Evolutionary conservation across 139 green algal species (phyloP).

Genomic region (Tetraselmis chui): DNA sequence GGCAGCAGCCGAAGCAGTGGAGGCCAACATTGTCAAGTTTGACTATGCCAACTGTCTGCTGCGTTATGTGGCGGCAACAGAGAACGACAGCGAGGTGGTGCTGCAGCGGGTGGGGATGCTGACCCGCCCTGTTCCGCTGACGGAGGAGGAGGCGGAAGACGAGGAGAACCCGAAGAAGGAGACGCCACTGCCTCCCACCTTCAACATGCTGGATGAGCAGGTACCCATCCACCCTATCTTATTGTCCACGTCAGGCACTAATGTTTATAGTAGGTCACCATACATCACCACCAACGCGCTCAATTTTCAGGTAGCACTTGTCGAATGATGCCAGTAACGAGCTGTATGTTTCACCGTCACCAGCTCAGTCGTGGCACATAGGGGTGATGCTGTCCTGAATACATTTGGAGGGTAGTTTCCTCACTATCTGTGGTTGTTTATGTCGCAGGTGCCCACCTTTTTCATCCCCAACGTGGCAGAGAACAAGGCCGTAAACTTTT

Average conservation of each 20-base stretch:
- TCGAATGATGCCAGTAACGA: too few relatives aligned
- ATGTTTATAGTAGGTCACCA: too few relatives aligned
- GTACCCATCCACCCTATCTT: too few relatives aligned
- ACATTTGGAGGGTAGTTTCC: too few relatives aligned
- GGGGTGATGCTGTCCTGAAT: too few relatives aligned
- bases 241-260: too few relatives aligned
- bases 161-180: constrained; percentile 13
- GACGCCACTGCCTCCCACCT: constrained; percentile 34
- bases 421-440: too few relatives aligned
- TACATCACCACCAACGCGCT: too few relatives aligned
- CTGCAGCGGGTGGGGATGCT: constrained; percentile 32
- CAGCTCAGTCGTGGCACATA: too few relatives aligned
- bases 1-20: background rate
- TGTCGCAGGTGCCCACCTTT: background rate
- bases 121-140: constrained; percentile 20
- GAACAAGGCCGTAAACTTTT: background rate
- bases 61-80: constrained; percentile 33
- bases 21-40: constrained; percentile 7
- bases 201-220: constrained; percentile 54
- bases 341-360: too few relatives aligned
- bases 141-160: constrained; percentile 20
- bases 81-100: constrained; percentile 29
- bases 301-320: too few relatives aligned
- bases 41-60: constrained; percentile 49
- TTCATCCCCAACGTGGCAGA: background rate